A percentile compares a stretch with the other conserved stretches of the same genome.
These are phyloP conservation scores for Paraleonurus japonicus DNA, from an alignment of 257 asterid species.

Conservation along the genomic window DNA sequence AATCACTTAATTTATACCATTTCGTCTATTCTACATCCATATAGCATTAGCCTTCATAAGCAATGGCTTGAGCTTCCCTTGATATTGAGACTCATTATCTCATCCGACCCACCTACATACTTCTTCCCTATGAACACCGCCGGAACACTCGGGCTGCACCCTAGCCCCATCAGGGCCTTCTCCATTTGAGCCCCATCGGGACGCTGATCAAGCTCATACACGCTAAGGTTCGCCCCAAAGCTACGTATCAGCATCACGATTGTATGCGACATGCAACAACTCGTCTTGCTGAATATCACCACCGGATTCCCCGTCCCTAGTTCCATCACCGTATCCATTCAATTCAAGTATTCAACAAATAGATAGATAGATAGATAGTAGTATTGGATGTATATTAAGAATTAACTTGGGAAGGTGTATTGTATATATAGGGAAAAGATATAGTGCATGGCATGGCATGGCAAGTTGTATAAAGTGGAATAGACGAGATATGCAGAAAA, in stretches of 20 bases:
- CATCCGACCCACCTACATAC: constrained; percentile 61
- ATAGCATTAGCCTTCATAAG: constrained; percentile 58
- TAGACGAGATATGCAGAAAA: too few species aligned
- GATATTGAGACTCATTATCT: constrained; percentile 58
- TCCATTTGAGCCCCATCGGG: constrained; percentile 47
- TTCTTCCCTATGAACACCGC: constrained; percentile 58
- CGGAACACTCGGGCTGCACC: constrained; percentile 48
- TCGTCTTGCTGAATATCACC: constrained; percentile 60
- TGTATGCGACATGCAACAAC: constrained; percentile 59
- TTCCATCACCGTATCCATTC: constrained; percentile 26
- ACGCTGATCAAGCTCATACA: constrained; percentile 45
- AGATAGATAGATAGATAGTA: too few species aligned
- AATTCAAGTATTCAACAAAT: not conserved
- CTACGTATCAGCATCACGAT: constrained; percentile 40
- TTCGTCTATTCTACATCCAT: constrained; percentile 65
- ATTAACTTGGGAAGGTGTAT: too few species aligned
- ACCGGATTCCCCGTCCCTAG: constrained; percentile 47
- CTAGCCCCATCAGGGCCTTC: constrained; percentile 33
- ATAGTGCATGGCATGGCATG: too few species aligned
- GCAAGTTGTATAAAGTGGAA: too few species aligned
- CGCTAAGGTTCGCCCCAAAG: constrained; percentile 51
- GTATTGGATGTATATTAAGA: too few species aligned
- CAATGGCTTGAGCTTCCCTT: constrained; percentile 50
- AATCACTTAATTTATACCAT: too few species aligned
- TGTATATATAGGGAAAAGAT: too few species aligned